Conservation (phyloP, 2,329 filamentous ascomycete species). For the Hysterium pulicare region DNA sequence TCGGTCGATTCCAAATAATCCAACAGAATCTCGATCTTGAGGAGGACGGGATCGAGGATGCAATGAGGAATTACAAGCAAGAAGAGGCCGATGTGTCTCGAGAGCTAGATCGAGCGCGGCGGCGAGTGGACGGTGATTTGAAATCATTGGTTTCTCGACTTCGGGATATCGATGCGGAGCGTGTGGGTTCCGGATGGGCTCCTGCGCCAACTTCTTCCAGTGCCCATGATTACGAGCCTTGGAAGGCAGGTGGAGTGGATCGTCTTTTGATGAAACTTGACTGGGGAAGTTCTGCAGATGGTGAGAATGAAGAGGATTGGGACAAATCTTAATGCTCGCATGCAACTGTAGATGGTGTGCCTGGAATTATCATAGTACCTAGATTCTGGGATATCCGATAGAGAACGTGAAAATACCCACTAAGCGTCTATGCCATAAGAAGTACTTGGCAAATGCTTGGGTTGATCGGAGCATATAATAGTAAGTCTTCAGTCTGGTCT, state of each 20-base stretch:
- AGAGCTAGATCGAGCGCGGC: conserved; percentile 63
- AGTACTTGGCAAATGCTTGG: too few species aligned
- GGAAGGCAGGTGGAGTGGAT: conserved; percentile 76
- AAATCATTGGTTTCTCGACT: conserved; percentile 57
- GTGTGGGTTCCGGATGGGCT: conserved; percentile 31
- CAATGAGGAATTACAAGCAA: conserved; percentile 49
- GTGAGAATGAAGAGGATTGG: conserved; percentile 24
- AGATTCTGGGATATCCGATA: too few species aligned
- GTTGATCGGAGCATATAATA: too few species aligned
- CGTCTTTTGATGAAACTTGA: conserved; percentile 89
- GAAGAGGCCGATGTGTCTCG: conserved; percentile 68
- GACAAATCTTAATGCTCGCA: too few species aligned
- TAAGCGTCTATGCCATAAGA: too few species aligned
- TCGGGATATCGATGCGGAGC: conserved; percentile 57
- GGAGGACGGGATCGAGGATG: conserved; percentile 73
- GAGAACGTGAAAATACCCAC: too few species aligned
- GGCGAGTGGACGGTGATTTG: conserved; percentile 64
- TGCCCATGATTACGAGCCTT: conserved; percentile 59
- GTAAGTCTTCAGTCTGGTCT: too few species aligned
- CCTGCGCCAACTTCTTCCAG: conserved; percentile 14
- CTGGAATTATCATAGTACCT: too few species aligned
- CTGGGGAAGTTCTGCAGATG: conserved; percentile 41
- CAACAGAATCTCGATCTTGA: conserved; percentile 75
- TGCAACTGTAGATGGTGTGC: too few species aligned
- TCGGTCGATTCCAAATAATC: conserved; percentile 70